Percentiles rank a stretch among this genome's conserved stretches.
Evolutionary conservation across 768 basidiomycete species (phyloP).

Genomic region (Amanita exitialis): DNA sequence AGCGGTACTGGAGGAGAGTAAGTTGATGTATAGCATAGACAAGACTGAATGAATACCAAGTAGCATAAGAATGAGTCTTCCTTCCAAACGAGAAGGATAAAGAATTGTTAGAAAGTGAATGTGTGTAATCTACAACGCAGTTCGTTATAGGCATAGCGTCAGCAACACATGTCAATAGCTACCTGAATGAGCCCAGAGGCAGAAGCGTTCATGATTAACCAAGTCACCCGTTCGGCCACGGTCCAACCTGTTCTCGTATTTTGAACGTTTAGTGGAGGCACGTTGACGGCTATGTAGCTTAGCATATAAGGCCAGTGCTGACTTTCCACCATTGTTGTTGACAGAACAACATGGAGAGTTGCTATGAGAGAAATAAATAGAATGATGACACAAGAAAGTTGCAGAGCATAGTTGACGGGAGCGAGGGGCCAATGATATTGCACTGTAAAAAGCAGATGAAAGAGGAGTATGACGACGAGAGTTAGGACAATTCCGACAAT

Average conservation of each 20-base stretch:
- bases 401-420: constrained; percentile 84
- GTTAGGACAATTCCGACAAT: constrained; percentile 80
- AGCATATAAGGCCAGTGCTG: constrained; percentile 93
- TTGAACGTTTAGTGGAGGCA: constrained; percentile 44
- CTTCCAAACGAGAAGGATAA: constrained; percentile 87
- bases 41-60: constrained; percentile 42
- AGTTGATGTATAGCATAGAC: neutral
- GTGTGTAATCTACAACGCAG: constrained; percentile 67
- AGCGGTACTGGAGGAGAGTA: constrained; percentile 49
- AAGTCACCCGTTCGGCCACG: constrained; percentile 53
- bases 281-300: constrained; percentile 76
- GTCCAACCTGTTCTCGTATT: constrained; percentile 40
- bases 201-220: constrained; percentile 84
- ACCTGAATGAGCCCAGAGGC: constrained; percentile 84
- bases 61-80: constrained; percentile 72
- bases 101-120: constrained; percentile 95
- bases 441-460: constrained; percentile 90
- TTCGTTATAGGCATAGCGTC: neutral
- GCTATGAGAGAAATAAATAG: constrained; percentile 72
- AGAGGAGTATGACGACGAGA: constrained; percentile 73
- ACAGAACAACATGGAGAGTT: constrained; percentile 67
- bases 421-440: constrained; percentile 96
- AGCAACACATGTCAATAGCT: constrained; percentile 10
- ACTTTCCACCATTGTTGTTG: constrained; percentile 48
- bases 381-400: constrained; percentile 73